Conservation (phyloP, 1,139 yeast species). For the Candida sojae region DNA sequence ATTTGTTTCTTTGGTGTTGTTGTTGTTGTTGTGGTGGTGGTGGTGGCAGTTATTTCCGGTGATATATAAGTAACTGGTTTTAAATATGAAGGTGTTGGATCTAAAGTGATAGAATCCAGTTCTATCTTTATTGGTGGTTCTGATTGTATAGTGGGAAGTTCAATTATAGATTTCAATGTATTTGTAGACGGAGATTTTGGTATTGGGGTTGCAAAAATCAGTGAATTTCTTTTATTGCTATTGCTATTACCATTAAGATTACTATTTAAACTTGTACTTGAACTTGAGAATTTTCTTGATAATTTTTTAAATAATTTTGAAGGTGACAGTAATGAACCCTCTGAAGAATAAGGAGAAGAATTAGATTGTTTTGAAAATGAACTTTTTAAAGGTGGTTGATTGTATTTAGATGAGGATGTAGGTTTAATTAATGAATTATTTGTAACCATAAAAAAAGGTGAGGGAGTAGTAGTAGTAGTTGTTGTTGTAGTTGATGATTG, state of each 20-base stretch:
- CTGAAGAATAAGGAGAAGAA: not conserved
- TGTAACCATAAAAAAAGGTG: not conserved
- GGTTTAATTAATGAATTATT: not conserved
- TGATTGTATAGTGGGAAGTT: not conserved
- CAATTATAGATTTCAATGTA: not conserved
- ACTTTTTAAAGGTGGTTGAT: slow-evolving; percentile 4
- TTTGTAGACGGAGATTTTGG: not conserved
- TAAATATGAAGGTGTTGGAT: not conserved
- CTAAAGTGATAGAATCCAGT: too few species aligned
- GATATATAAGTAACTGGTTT: not conserved
- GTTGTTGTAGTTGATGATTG: not conserved
- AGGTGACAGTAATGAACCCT: slow-evolving; percentile 8
- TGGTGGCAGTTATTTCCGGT: not conserved
- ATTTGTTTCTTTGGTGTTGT: not conserved
- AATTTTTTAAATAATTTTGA: slow-evolving; percentile 10
- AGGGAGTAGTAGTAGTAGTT: not conserved
- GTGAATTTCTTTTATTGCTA: not conserved
- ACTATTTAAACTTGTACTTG: not conserved
- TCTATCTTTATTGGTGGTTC: not conserved
- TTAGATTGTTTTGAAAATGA: not conserved
- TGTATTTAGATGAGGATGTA: not conserved
- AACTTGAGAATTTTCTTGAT: slow-evolving; percentile 7
- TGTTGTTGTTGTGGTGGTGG: too few species aligned
- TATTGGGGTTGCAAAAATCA: not conserved
- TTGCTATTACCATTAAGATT: not conserved